Evolutionary conservation across 305 asterid genomes (phyloP).

Genomic region (Caryopteris hybrid): DNA sequence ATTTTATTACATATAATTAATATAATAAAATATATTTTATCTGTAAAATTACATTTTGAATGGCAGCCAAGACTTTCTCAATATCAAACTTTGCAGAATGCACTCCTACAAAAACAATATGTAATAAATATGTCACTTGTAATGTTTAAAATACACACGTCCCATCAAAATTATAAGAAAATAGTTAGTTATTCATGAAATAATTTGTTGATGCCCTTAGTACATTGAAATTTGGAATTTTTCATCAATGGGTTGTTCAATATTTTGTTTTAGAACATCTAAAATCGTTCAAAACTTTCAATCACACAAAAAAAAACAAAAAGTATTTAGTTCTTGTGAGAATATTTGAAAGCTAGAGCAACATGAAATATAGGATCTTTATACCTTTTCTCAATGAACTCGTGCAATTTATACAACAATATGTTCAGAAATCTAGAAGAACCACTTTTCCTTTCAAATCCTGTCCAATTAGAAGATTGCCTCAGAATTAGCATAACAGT

Average conservation of each 20-base stretch:
- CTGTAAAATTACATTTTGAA: constrained; percentile 92
- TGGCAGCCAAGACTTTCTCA: constrained; percentile 91
- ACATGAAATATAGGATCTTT: constrained; percentile 39
- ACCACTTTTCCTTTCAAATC: constrained; percentile 96
- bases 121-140: constrained; percentile 35
- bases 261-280: not conserved
- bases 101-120: constrained; percentile 94
- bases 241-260: not conserved
- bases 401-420: constrained; percentile 96
- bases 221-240: not conserved
- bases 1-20: too few species aligned
- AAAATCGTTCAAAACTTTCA: not conserved
- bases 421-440: constrained; percentile 97
- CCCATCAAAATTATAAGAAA: constrained; percentile 4
- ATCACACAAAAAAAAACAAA: not conserved
- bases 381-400: constrained; percentile 83
- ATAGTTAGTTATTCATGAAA: constrained; percentile 7
- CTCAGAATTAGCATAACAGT: constrained; percentile 15
- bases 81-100: constrained; percentile 98
- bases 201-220: constrained; percentile 1
- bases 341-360: constrained; percentile 10
- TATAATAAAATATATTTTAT: too few species aligned
- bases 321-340: too few species aligned
- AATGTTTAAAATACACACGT: constrained; percentile 7
- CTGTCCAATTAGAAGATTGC: constrained; percentile 40